A percentile compares a stretch with the other conserved stretches of the same genome.
Conservation (phyloP, 1,139 yeast genomes). For the Lodderomyces metapsilosis region DNA sequence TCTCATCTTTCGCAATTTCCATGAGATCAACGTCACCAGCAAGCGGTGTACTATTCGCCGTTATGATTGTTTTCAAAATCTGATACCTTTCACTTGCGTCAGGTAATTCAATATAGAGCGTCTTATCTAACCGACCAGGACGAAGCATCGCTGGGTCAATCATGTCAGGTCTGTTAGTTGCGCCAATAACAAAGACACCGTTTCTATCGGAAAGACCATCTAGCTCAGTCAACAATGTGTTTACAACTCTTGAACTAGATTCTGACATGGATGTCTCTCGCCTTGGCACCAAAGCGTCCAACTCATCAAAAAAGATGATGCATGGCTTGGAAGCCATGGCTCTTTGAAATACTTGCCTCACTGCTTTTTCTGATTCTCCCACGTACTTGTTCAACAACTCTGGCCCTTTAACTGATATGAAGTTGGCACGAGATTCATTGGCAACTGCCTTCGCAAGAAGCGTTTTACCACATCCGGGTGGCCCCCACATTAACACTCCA, state of each 20-base stretch:
- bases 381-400: slow-evolving; percentile 91
- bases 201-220: slow-evolving; percentile 92
- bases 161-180: slow-evolving; percentile 97
- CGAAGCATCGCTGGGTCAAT: slow-evolving; percentile 97
- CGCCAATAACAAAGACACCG: slow-evolving; percentile 94
- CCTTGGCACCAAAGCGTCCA: slow-evolving; percentile 93
- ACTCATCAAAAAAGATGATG: slow-evolving; percentile 91
- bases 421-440: slow-evolving; percentile 92
- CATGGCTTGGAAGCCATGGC: slow-evolving; percentile 96
- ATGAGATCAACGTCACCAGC: slow-evolving; percentile 59
- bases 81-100: slow-evolving; percentile 73
- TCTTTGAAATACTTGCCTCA: slow-evolving; percentile 88
- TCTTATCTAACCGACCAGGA: slow-evolving; percentile 95
- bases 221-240: slow-evolving; percentile 86
- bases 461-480: slow-evolving; percentile 99
- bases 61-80: slow-evolving; percentile 73
- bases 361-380: slow-evolving; percentile 95
- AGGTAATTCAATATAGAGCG: slow-evolving; percentile 88
- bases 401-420: slow-evolving; percentile 93
- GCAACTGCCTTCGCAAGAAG: slow-evolving; percentile 96
- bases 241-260: slow-evolving; percentile 90
- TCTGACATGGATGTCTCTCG: slow-evolving; percentile 87
- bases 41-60: slow-evolving; percentile 73
- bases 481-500: slow-evolving; percentile 98
- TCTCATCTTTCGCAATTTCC: slow-evolving; percentile 65